Percentiles rank a stretch among this genome's conserved stretches.
Conservation (phyloP, 2,329 filamentous ascomycete genomes). For the Penicillium occitanis region DNA sequence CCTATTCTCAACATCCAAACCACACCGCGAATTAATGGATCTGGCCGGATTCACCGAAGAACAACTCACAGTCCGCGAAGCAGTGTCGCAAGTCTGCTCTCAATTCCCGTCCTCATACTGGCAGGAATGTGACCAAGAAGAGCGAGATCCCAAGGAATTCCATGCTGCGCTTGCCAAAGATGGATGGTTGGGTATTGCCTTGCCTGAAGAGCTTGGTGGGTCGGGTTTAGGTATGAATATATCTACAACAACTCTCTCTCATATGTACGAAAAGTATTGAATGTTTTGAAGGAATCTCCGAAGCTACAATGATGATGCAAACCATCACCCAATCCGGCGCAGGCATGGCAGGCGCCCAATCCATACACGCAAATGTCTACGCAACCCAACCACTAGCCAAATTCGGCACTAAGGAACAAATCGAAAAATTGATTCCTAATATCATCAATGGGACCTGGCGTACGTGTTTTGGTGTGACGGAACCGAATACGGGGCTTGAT, state of each 20-base stretch:
- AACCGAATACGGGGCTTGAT: conserved; percentile 76
- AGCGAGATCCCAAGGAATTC: conserved; percentile 71
- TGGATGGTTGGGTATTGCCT: conserved; percentile 78
- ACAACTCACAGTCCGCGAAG: conserved; percentile 70
- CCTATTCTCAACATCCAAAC: conserved; percentile 12
- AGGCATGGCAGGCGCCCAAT: conserved; percentile 68
- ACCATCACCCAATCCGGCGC: conserved; percentile 76
- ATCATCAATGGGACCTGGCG: conserved; percentile 71
- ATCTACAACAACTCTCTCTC: neutral
- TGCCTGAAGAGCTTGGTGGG: conserved; percentile 73
- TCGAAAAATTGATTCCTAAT: conserved; percentile 63
- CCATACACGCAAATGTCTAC: conserved; percentile 57
- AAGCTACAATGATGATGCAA: conserved; percentile 86
- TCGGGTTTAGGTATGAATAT: conserved; percentile 54
- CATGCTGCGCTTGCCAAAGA: conserved; percentile 71
- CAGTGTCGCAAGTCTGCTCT: conserved; percentile 66
- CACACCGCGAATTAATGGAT: conserved; percentile 60
- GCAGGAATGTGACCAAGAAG: conserved; percentile 69
- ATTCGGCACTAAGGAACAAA: conserved; percentile 67
- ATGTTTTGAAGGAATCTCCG: conserved; percentile 60
- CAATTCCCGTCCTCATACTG: conserved; percentile 70
- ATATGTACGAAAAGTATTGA: neutral
- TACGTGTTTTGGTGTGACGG: conserved; percentile 81
- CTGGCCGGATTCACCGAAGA: conserved; percentile 69
- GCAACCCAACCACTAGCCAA: conserved; percentile 69